Percentiles rank a stretch among this genome's conserved stretches.
Conservation (phyloP, 164 flowering plant species). For the Taxillus chinensis region DNA sequence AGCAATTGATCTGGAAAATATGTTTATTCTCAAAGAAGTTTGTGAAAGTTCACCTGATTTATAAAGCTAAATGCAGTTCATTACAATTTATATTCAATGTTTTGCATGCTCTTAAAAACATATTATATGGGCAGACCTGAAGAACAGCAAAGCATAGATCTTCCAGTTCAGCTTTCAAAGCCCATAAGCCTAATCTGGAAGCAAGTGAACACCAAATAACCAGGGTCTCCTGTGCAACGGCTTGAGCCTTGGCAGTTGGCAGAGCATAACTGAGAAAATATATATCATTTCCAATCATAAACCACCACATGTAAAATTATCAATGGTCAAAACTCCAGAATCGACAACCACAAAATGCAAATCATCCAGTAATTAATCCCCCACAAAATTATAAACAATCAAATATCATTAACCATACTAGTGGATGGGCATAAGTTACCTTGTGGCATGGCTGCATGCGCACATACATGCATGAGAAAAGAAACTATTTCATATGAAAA, state of each 20-base stretch:
- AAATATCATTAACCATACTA: no score
- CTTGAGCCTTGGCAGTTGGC: constrained; percentile 70
- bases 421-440: no score
- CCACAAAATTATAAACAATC: background rate
- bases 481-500: background rate
- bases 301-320: background rate
- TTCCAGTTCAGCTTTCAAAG: constrained; percentile 90
- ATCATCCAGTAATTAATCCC: background rate
- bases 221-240: constrained; percentile 89
- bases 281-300: background rate
- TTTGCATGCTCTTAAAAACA: background rate
- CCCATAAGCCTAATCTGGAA: constrained; percentile 93
- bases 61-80: no score
- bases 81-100: no score
- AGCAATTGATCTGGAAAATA: no score
- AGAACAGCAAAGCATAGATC: constrained; percentile 95
- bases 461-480: background rate
- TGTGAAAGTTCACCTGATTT: no score
- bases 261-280: constrained; percentile 58
- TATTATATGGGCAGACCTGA: constrained; percentile 44
- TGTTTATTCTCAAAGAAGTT: no score
- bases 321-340: background rate
- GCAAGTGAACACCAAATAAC: constrained; percentile 96
- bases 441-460: background rate
- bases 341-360: background rate